These are phyloP conservation scores for Spergularia azorica DNA, from an alignment of 179 eudicot species.

Conservation along the genomic window DNA sequence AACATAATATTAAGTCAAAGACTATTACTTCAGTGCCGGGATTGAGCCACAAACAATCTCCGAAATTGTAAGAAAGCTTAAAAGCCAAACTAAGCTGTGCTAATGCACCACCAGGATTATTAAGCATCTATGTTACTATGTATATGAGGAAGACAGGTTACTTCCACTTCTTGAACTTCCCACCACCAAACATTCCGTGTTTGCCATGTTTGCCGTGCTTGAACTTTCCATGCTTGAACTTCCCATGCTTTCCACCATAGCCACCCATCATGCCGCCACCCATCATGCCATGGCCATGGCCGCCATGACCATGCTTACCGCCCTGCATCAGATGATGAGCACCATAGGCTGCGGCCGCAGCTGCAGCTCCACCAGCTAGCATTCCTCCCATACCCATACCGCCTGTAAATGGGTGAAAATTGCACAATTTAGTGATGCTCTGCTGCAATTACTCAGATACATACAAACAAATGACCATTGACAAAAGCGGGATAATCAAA, in stretches of 20 bases:
- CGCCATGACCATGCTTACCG: slow-evolving; percentile 33
- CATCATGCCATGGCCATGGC: slow-evolving; percentile 20
- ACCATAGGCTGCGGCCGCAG: slow-evolving; percentile 58
- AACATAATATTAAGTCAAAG: neutral
- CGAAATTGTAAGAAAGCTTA: slow-evolving; percentile 15
- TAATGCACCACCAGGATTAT: slow-evolving; percentile 20
- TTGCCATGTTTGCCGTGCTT: slow-evolving; percentile 44
- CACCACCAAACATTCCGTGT: slow-evolving; percentile 25
- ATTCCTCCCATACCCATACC: slow-evolving; percentile 39
- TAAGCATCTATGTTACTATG: neutral
- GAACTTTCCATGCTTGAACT: slow-evolving; percentile 33
- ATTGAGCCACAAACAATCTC: slow-evolving; percentile 19
- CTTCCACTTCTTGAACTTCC: slow-evolving; percentile 72
- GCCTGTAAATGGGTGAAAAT: slow-evolving; percentile 11
- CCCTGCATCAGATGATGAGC: slow-evolving; percentile 35
- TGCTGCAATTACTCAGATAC: too few relatives aligned
- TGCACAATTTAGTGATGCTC: neutral
- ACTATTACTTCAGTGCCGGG: neutral
- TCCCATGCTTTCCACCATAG: slow-evolving; percentile 40
- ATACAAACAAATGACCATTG: too few relatives aligned
- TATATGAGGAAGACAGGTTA: slow-evolving; percentile 14
- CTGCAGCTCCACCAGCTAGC: slow-evolving; percentile 60
- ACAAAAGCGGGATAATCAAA: too few relatives aligned
- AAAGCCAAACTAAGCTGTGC: slow-evolving; percentile 21
- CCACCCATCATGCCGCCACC: slow-evolving; percentile 6